Base-by-base conservation (phyloP, 768 basidiomycete genomes). In the Phaeotremella fagi region DNA sequence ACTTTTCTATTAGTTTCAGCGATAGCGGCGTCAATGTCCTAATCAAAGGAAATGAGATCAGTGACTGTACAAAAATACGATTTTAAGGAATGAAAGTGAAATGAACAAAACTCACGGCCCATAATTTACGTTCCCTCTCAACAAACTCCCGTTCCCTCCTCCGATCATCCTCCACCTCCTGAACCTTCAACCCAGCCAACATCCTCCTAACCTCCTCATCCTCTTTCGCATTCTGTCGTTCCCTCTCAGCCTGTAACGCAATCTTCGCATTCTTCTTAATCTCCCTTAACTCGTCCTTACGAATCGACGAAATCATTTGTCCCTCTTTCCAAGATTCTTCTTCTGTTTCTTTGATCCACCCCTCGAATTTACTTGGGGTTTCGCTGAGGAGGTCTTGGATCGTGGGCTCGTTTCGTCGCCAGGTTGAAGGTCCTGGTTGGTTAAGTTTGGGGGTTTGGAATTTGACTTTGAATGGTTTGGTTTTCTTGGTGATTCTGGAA, bases 101-200 rank as follows among this genome's bases (percentile, higher is more conserved):
- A n/a, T n/a, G n/a, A n/a, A n/a, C 12, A 12, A 23, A 18, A 59
- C 68, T 59, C 52, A 70, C 68, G 50, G 58, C 58, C 71, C 71
- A 73, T 11, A 73, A 58, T 67, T 89, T 89, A 64, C 85, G 82
- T 75, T 90, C 90, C 52, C 87, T 80, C 48, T 70, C 68, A 7
- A 82, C 81, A 52, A 90, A 88, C 16, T 78, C 77, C 38, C 22
- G 38, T 51, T 88, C 87, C 45, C 86, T 85, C 66, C 79, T 71
- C 73, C 82, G 87, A 59, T 79, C 81, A 55, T 89, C 88, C 59
- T 85, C 82, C 33, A 87, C 86, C 43, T 79, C 72, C 26, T 57
- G 45, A 20, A 73, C 57, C 3, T 59, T 59, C 50, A 73, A 45
- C 0, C 55, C 62, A 31, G 61, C 56, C 42, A 73, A 23, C 64